Base-by-base conservation (phyloP, 2,329 filamentous ascomycete genomes). In the Teratosphaeria nubilosa region DNA sequence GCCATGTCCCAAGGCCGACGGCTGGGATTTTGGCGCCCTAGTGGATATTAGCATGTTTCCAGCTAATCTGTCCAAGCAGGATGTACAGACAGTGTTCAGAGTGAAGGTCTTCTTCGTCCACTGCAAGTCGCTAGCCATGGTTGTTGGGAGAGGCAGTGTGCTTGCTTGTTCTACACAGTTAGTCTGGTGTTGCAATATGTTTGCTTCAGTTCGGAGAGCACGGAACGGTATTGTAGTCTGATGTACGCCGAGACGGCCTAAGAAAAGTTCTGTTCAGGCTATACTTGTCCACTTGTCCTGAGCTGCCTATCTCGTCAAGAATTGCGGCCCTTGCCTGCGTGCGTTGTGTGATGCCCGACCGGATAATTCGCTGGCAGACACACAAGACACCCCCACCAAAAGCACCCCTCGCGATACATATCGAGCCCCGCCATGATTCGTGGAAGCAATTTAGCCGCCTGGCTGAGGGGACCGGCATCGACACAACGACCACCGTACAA, bases 1-100 rank as follows among this genome's bases (percentile, higher is more conserved):
- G 87, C 87, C 88, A 91, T 58, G 88, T 91, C 58, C 88, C 88
- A 52, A 91, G 80, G 61, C 87, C 88, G 64, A 91, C 74, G 65
- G 85, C 85, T 58, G 87, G 87, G 61, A 94, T 94, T 75, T 88
- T 85, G 72, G 82, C 86, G 59, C 68, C 89, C 59, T 62, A 14
- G 13, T 4, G 2, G 24, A 20, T 30, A 34, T 57, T 48, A 60
- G 55, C 41, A n/a, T 27, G 5, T 37, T 37, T 16, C 10, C 6
- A 34, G 2, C 6, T 25, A 24, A 1, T 5, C 20, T 22, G 27
- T 53, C 34, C 11, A 45, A 58, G 25, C 20, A 20, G 14, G 30
- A 13, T 31, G 20, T 16, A 54, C 65, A 51, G 62, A 68, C 67
- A 51, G 85, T 86, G 68, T 83, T 82, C 68, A 84, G 81, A 51